Conservation (phyloP, 495 filamentous ascomycete genomes). For the Penicillium psychrofluorescens region DNA sequence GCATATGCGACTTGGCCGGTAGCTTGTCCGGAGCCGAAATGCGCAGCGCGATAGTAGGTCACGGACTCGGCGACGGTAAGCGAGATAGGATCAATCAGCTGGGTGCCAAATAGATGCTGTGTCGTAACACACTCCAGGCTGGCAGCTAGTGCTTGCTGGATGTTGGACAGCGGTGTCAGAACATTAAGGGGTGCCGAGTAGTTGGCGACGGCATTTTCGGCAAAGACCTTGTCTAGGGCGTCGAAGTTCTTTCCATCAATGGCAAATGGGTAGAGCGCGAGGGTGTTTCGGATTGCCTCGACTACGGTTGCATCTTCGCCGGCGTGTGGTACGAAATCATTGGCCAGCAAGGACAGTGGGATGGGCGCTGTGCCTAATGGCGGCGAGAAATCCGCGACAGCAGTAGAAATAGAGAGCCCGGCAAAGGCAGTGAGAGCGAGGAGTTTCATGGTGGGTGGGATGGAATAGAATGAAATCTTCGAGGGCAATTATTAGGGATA, state of each 20-base stretch:
- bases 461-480: no score
- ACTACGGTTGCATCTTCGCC: slow-evolving; percentile 16
- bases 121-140: slow-evolving; percentile 15
- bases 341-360: no score
- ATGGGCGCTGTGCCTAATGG: no score
- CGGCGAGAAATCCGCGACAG: no score
- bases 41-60: slow-evolving; percentile 21
- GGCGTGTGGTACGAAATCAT: no score
- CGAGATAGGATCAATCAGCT: slow-evolving; percentile 15
- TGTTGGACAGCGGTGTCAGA: slow-evolving; percentile 4
- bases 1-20: slow-evolving; percentile 16
- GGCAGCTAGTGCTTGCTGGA: slow-evolving; percentile 5
- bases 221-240: slow-evolving; percentile 22
- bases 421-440: no score
- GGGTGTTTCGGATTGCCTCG: slow-evolving; percentile 20
- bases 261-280: slow-evolving; percentile 24
- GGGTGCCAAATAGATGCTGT: slow-evolving; percentile 21
- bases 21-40: slow-evolving; percentile 18
- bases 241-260: slow-evolving; percentile 29
- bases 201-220: slow-evolving; percentile 20
- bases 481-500: no score
- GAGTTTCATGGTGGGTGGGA: no score
- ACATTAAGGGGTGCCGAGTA: slow-evolving; percentile 21
- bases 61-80: slow-evolving; percentile 8
- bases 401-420: no score